Evolutionary conservation across 768 basidiomycete species (phyloP).

Genomic region (Clitopilus passeckerianus): DNA sequence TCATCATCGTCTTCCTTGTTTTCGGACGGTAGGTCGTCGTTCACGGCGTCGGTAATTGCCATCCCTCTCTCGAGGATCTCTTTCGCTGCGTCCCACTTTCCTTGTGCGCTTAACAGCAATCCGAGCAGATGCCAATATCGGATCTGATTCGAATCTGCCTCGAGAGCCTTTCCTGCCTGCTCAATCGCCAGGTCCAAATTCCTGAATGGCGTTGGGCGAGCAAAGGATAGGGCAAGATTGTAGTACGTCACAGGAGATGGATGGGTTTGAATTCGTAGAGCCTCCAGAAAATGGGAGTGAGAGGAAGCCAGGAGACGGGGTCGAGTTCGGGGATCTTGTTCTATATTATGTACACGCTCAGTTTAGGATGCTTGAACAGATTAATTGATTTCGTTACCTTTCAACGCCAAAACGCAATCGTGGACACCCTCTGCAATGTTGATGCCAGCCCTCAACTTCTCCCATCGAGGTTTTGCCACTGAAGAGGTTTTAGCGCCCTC

Average conservation of each 20-base stretch:
- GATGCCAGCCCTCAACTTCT: conserved; percentile 53
- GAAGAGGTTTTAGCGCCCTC: conserved; percentile 22
- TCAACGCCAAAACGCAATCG: conserved; percentile 60
- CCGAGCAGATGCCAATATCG: conserved; percentile 92
- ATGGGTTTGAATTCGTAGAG: conserved; percentile 31
- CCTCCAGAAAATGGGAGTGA: conserved; percentile 41
- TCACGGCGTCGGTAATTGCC: conserved; percentile 25
- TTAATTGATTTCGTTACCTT: conserved; percentile 39
- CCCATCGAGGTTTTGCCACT: conserved; percentile 8
- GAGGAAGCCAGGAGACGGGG: conserved; percentile 54
- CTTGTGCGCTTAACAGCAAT: conserved; percentile 69
- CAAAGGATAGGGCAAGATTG: conserved; percentile 74
- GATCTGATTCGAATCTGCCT: conserved; percentile 55
- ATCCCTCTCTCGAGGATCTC: conserved; percentile 79
- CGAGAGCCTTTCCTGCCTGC: conserved; percentile 68
- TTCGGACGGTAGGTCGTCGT: conserved; percentile 6
- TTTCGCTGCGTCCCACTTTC: conserved; percentile 74
- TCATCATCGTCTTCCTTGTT: conserved; percentile 1
- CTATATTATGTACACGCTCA: conserved; percentile 27
- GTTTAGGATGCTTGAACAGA: neutral
- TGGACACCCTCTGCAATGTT: conserved; percentile 72
- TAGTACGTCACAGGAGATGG: conserved; percentile 61
- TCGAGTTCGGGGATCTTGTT: conserved; percentile 60
- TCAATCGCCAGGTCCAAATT: conserved; percentile 65
- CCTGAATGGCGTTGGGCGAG: conserved; percentile 58